Base-by-base conservation (phyloP, 1,139 yeast species). In the Torulaspora pretoriensis region DNA sequence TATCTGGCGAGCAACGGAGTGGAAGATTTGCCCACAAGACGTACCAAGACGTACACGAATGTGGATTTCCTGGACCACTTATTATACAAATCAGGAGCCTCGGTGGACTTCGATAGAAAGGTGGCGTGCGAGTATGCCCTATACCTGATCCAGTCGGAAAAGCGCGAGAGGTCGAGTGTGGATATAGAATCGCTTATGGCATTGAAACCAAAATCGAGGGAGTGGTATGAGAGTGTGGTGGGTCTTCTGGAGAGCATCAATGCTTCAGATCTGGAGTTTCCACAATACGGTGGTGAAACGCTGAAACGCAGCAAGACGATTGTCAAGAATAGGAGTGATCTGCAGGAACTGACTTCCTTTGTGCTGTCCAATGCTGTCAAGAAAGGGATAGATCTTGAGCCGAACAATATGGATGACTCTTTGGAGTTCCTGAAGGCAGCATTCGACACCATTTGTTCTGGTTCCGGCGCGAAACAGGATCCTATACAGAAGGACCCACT, bases 301-400 rank as follows among this genome's bases (percentile, higher is more conserved):
- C 32, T 29, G 16, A 19, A 44, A 8, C 40, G 47, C 19, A 44
- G 38, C 17, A 44, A 38, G 22, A 44, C 47, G 12, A 24, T 38
- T 5, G 37, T 40, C 13, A 38, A 31, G 23, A 50, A 25, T 48
- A 49, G 23, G 48, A 51, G 35, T n/a, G 29, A 43, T 10, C 40
- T 62, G 16, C 65, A 61, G 46, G 63, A 61, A 27, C 36, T 61
- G 13, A 59, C 60, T 3, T 58, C 65, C 2, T 61, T 59, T 41
- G 42, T 61, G 23, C 38, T 61, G 12, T 61, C 67, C 0, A 55
- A 51, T 38, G 50, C 64, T 1, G 55, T 63, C 24, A 56, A 57
- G 29, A 54, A 49, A 31, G 64, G 63, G 12, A 52, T 63, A 3
- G 57, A 59, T 13, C 36, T 62, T 25, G 53, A 55, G 38, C 61